Evolutionary conservation across 1,284 basidiomycete species (phyloP).

Genomic region (Farysia itapuensis): DNA sequence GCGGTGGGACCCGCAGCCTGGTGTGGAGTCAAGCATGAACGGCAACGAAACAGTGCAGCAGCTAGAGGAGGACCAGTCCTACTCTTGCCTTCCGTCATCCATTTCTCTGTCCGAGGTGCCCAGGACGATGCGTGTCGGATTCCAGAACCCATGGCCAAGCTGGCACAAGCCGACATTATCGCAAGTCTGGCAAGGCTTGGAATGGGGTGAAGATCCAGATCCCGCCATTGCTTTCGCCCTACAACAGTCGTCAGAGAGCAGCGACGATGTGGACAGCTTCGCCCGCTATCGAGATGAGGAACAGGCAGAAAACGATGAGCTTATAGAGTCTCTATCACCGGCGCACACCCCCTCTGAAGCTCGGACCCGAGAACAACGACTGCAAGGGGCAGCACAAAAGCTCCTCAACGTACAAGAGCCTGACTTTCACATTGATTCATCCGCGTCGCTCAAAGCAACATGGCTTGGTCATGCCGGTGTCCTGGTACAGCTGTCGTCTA

Average conservation of each 20-base stretch:
- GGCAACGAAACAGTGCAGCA: not conserved
- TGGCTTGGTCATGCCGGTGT: constrained; percentile 57
- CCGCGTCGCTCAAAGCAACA: constrained; percentile 18
- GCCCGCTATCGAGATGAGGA: constrained; percentile 11
- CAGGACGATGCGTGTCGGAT: constrained; percentile 22
- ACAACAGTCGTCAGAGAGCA: not conserved
- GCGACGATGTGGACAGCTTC: not conserved
- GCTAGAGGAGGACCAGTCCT: not conserved
- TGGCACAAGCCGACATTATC: constrained; percentile 41
- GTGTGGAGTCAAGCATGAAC: not conserved
- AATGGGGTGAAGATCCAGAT: constrained; percentile 43
- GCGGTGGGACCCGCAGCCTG: constrained; percentile 26
- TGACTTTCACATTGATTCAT: constrained; percentile 14
- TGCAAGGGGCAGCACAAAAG: constrained; percentile 13
- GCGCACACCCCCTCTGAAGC: not conserved
- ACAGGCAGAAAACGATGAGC: not conserved
- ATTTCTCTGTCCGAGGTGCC: not conserved
- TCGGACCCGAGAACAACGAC: constrained; percentile 5
- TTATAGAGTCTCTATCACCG: not conserved
- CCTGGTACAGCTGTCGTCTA: constrained; percentile 42
- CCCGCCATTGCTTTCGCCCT: constrained; percentile 19
- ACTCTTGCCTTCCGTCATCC: not conserved
- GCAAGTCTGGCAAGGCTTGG: constrained; percentile 44
- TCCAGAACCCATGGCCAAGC: constrained; percentile 54
- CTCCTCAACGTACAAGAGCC: constrained; percentile 27